Evolutionary conservation across 164 flowering plant genomes (phyloP).

Genomic region (Tetrastigma voinierianum): DNA sequence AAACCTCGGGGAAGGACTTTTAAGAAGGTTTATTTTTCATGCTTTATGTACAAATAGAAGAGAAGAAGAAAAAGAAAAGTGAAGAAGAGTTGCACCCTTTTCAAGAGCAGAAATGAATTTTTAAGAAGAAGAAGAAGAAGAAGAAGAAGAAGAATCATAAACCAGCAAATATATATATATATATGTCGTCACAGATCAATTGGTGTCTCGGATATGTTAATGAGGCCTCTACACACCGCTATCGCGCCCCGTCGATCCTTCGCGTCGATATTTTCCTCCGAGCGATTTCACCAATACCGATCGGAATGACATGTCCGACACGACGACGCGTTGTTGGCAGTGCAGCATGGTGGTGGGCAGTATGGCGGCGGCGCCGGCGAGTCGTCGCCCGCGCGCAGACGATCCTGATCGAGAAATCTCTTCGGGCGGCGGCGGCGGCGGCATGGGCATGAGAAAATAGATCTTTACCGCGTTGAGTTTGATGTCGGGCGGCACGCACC

Average conservation of each 20-base stretch:
- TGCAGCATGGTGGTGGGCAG: neutral
- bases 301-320: constrained; percentile 59
- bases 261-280: constrained; percentile 67
- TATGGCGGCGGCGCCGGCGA: no score
- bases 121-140: neutral
- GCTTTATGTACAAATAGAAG: constrained; percentile 7
- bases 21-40: neutral
- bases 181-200: constrained; percentile 23
- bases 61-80: no score
- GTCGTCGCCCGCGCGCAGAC: no score
- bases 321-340: constrained; percentile 6
- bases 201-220: constrained; percentile 70
- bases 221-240: constrained; percentile 89
- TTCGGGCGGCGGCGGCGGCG: constrained; percentile 25
- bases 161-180: no score
- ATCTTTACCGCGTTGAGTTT: constrained; percentile 92
- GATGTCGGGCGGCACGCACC: constrained; percentile 77
- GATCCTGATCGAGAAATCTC: constrained; percentile 27
- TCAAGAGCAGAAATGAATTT: no score
- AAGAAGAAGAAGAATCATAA: constrained; percentile 1
- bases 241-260: constrained; percentile 75
- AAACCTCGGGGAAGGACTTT: neutral
- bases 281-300: constrained; percentile 72
- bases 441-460: constrained; percentile 78
- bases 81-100: constrained; percentile 5